These are phyloP conservation scores for Carex scoparia DNA, from an alignment of 176 grass and related monocot species.

Conservation along the genomic window DNA sequence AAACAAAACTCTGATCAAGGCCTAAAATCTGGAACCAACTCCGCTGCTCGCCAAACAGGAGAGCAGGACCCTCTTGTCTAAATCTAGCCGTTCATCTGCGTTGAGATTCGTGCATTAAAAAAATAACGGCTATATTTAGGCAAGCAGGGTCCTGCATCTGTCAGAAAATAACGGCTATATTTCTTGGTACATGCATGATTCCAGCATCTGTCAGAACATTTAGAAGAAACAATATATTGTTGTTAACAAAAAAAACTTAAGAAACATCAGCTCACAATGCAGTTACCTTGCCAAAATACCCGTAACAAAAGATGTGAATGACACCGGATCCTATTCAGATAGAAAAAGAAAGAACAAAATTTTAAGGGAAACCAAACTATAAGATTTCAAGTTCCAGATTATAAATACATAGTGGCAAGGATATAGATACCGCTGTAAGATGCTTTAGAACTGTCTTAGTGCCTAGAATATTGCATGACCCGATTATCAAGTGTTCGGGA, in stretches of 20 bases:
- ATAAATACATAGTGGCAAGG: constrained; percentile 13
- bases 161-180: too few relatives aligned
- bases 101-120: too few relatives aligned
- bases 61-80: too few relatives aligned
- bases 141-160: too few relatives aligned
- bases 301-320: constrained; percentile 78
- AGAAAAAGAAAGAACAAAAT: not conserved
- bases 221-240: not conserved
- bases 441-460: constrained; percentile 72
- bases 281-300: constrained; percentile 86
- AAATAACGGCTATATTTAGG: too few relatives aligned
- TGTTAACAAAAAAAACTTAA: not conserved
- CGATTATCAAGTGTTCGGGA: constrained; percentile 73
- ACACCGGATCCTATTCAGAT: constrained; percentile 53
- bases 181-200: not conserved
- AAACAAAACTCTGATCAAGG: not conserved
- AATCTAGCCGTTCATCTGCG: too few relatives aligned
- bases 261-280: not conserved
- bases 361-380: not conserved
- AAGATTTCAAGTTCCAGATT: constrained; percentile 17
- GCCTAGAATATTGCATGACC: constrained; percentile 71
- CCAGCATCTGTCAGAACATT: not conserved
- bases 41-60: too few relatives aligned
- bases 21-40: not conserved
- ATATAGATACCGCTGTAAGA: constrained; percentile 55